Conservation (phyloP, 2,329 filamentous ascomycete species). For the Fusarium transvaalense region DNA sequence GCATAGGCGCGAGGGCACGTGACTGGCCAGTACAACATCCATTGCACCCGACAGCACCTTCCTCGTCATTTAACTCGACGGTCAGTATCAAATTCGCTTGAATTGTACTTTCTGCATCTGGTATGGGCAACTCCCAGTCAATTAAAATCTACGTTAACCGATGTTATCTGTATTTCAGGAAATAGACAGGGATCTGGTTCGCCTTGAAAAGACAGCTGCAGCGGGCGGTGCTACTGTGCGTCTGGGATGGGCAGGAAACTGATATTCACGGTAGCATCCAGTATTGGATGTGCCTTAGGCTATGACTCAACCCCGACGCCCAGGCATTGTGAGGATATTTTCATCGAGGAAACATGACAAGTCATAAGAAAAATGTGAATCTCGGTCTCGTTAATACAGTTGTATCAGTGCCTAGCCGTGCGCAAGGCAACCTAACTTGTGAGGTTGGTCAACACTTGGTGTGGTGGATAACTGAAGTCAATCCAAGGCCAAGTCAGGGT, state of each 20-base stretch:
- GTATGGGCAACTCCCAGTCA: not conserved
- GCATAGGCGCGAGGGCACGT: conserved; percentile 14
- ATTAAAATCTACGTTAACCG: not conserved
- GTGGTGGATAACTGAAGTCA: not conserved
- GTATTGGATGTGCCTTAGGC: not conserved
- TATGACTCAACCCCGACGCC: not conserved
- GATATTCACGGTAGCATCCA: not conserved
- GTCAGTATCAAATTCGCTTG: not conserved
- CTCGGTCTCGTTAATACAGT: not conserved
- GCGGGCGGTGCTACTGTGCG: not conserved
- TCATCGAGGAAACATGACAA: not conserved
- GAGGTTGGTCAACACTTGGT: not conserved
- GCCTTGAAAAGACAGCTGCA: not conserved
- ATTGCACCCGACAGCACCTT: conserved; percentile 17
- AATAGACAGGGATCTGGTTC: not conserved
- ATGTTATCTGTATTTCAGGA: not conserved
- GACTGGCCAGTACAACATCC: conserved; percentile 1
- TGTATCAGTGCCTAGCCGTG: not conserved
- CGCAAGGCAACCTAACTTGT: not conserved
- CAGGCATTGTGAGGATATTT: not conserved
- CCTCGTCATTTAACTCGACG: not conserved
- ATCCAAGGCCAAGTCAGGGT: not conserved
- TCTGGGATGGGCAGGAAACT: not conserved
- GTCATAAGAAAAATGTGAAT: not conserved
- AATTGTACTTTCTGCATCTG: not conserved